Evolutionary conservation across 148 eudicot species (phyloP).

Genomic region (Bassia scoparia): DNA sequence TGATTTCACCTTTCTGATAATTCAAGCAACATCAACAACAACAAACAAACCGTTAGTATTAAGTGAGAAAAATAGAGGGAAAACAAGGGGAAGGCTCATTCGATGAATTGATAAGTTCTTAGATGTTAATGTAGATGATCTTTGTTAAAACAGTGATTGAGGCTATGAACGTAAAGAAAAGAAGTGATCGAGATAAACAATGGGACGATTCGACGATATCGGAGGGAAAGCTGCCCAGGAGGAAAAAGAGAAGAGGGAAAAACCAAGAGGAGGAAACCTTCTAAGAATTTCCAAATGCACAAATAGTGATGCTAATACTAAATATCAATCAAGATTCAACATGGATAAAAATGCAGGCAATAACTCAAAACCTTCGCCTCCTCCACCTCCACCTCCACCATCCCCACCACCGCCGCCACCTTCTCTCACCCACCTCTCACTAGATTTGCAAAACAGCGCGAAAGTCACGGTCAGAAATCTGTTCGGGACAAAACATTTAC

Average conservation of each 20-base stretch:
- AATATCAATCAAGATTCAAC: slow-evolving; percentile 22
- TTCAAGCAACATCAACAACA: not conserved
- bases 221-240: not conserved
- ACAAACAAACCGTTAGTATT: not conserved
- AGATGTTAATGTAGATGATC: slow-evolving; percentile 17
- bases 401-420: slow-evolving; percentile 27
- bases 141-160: slow-evolving; percentile 13
- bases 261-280: slow-evolving; percentile 13
- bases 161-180: not conserved
- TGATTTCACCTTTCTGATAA: not conserved
- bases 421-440: too few relatives aligned
- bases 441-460: slow-evolving; percentile 20
- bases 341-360: slow-evolving; percentile 12
- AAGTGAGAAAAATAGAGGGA: not conserved
- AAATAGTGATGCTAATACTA: not conserved
- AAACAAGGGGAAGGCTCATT: not conserved
- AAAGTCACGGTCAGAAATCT: slow-evolving; percentile 24
- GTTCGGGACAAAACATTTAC: slow-evolving; percentile 32
- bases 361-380: slow-evolving; percentile 16
- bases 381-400: slow-evolving; percentile 21
- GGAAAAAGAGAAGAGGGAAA: slow-evolving; percentile 11
- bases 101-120: slow-evolving; percentile 27
- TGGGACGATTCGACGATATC: not conserved
- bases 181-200: not conserved
- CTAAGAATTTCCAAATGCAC: slow-evolving; percentile 16